Conservation (phyloP, 345 rosid species). For the Salix purpurea region DNA sequence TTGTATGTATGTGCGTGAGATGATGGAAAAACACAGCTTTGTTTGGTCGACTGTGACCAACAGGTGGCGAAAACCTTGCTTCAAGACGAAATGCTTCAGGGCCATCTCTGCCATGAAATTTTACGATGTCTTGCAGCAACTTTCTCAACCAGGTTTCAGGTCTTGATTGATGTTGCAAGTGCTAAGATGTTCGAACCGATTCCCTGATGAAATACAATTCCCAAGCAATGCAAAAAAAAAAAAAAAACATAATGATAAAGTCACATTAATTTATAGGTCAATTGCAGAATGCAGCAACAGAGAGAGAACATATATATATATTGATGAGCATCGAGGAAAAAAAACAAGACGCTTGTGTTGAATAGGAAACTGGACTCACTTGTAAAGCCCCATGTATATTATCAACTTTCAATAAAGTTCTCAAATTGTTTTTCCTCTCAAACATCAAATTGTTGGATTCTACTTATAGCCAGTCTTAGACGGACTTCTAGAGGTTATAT, state of each 20-base stretch:
- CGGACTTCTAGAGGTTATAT: background rate
- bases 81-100: background rate
- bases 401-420: background rate
- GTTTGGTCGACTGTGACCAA: background rate
- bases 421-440: background rate
- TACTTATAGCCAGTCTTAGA: background rate
- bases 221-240: background rate
- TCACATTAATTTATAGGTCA: background rate
- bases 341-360: background rate
- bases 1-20: background rate
- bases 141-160: slow-evolving; percentile 2
- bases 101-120: background rate
- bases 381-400: background rate
- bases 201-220: slow-evolving; percentile 1
- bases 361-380: background rate
- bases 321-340: background rate
- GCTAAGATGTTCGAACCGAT: background rate
- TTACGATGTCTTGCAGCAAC: background rate
- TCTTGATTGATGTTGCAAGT: background rate
- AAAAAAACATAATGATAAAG: background rate
- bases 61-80: background rate
- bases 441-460: background rate
- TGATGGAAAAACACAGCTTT: no score
- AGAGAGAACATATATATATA: background rate
- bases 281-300: background rate